Conservation (phyloP, 2,329 filamentous ascomycete species). For the Colletotrichum noveboracense region DNA sequence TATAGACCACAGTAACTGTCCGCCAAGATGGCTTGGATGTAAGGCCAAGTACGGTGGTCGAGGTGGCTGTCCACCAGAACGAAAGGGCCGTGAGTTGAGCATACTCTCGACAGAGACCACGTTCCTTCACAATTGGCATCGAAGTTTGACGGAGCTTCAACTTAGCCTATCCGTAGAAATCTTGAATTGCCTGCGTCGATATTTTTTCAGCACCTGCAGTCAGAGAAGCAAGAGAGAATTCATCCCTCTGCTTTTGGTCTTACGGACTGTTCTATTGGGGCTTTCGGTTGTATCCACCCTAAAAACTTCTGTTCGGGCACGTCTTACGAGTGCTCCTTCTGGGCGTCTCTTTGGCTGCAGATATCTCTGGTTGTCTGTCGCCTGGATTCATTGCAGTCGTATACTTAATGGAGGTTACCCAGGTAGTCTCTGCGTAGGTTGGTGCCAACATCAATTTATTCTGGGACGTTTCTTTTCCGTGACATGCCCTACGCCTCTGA, state of each 20-base stretch:
- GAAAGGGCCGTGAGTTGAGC: neutral
- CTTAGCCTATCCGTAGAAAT: fast-evolving
- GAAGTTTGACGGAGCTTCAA: neutral
- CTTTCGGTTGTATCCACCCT: neutral
- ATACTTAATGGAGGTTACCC: neutral
- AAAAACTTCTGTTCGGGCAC: neutral
- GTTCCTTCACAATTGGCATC: neutral
- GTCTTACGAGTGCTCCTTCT: neutral
- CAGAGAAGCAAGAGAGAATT: neutral
- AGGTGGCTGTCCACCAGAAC: neutral
- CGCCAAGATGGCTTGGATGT: neutral
- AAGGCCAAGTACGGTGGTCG: neutral
- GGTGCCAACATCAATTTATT: neutral
- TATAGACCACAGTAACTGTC: neutral
- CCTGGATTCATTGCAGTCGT: neutral
- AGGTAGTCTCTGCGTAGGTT: neutral
- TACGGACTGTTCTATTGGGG: neutral
- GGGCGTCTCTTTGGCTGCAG: neutral
- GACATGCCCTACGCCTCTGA: neutral
- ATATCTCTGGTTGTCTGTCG: neutral
- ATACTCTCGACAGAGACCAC: neutral
- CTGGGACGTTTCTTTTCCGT: neutral
- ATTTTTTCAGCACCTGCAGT: neutral
- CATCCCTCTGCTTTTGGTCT: neutral
- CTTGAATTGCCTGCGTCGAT: fast-evolving